Evolutionary conservation across 208 protist species (phyloP), one percentile per base, ranked within the genome.

Genomic region (Strigomonas culicis): DNA sequence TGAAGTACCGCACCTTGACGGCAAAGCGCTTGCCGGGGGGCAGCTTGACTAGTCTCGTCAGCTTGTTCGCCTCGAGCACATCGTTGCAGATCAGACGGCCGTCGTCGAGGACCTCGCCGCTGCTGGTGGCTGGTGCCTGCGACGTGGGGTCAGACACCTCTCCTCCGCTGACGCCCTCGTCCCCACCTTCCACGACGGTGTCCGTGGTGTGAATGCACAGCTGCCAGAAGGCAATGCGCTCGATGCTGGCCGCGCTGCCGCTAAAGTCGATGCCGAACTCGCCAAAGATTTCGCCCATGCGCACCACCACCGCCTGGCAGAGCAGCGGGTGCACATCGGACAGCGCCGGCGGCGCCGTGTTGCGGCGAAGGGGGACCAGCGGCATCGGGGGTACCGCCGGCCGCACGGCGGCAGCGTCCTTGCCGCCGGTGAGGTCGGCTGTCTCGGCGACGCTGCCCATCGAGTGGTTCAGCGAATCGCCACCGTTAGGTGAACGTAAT

Each of bases 261-360:
- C 43, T 66, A 27, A 57, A 47, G 41, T 32, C 56, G 8, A 39
- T 63, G 30, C 80, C 82, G 71, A 97, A 95, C 79, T 97, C 90
- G 4, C 74, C 90, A 66, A 97, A 96, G 3, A 84, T 69, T 64
- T 97, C 92, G 11, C 85, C 92, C 55, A 96, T 80, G 63, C 82
- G 81, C 30, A 84, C 46, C 43, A 96, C 87, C 51, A 87, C 83
- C 65, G 86, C 80, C 76, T 92, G 78, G 83, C 86, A 96, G 70
- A 80, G 64, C 77, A 90, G 77, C 51, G 66, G 60, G 34, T 53
- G 58, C 64, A 52, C 55, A 46, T 47, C 56, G 24, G 57, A 34
- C 13, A 32, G 59, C 15, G 50, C 31, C 27, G 61, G 32, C 1
- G 31, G 22, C 0, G 53, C 46, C 1, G 60, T 41, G 52, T 46